Conservation (phyloP, 2,329 filamentous ascomycete species). For the Aspergillus sp. region DNA sequence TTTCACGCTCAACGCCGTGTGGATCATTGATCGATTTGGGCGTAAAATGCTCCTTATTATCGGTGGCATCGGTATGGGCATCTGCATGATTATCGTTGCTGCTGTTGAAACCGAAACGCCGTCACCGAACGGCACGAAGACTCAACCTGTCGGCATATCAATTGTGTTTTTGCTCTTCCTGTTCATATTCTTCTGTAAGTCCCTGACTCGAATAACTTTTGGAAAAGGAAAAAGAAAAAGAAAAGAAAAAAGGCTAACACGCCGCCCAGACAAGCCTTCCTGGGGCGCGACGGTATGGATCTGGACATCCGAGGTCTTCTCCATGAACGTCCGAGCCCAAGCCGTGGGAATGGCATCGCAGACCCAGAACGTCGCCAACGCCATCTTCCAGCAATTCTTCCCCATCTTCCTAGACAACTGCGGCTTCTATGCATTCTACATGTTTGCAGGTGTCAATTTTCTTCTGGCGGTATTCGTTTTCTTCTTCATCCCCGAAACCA, state of each 20-base stretch:
- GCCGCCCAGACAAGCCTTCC: conserved; percentile 60
- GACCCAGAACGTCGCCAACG: conserved; percentile 65
- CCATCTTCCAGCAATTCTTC: conserved; percentile 70
- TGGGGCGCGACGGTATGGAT: conserved; percentile 72
- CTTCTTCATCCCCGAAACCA: conserved; percentile 55
- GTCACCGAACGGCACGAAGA: conserved; percentile 53
- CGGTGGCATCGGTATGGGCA: conserved; percentile 66
- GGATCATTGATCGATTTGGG: conserved; percentile 71
- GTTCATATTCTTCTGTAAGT: conserved; percentile 53
- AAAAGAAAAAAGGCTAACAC: too few relatives aligned
- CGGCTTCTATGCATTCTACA: conserved; percentile 57
- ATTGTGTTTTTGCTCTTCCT: conserved; percentile 69
- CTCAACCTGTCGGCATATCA: conserved; percentile 62
- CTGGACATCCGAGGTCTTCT: conserved; percentile 69
- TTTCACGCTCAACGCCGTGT: conserved; percentile 71
- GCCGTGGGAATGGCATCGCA: conserved; percentile 67
- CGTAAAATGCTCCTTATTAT: conserved; percentile 69
- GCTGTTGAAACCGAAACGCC: conserved; percentile 60
- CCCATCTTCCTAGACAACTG: conserved; percentile 63
- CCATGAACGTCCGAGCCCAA: conserved; percentile 70
- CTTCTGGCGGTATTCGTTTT: conserved; percentile 52
- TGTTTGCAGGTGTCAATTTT: conserved; percentile 55
- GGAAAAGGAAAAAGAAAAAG: too few relatives aligned
- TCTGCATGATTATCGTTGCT: conserved; percentile 69
- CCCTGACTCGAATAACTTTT: too few relatives aligned